Percentiles rank a stretch among this genome's conserved stretches.
Evolutionary conservation across 148 eudicot genomes (phyloP).

Genomic region (Rhododendron vialii): DNA sequence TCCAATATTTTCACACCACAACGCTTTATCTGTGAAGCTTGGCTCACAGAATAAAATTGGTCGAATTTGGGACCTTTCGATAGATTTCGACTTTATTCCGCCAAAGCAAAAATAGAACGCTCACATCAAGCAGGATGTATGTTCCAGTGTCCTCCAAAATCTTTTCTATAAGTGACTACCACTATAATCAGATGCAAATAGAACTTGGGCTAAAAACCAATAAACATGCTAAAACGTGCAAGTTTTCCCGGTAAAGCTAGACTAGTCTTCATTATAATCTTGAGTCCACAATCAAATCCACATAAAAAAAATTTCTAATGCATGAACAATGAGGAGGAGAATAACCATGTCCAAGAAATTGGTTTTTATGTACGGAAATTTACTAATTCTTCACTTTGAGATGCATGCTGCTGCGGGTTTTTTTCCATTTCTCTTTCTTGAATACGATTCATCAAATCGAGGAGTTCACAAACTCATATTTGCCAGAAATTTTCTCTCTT

Average conservation of each 20-base stretch:
- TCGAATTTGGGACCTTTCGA: too few species aligned
- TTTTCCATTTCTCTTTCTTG: not conserved
- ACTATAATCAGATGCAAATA: not conserved
- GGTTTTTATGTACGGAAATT: too few species aligned
- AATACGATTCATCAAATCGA: not conserved
- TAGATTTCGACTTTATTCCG: too few species aligned
- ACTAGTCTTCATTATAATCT: not conserved
- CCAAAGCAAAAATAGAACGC: not conserved
- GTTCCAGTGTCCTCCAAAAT: not conserved
- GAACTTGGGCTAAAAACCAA: not conserved
- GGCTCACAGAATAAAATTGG: not conserved
- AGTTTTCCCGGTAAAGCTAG: not conserved
- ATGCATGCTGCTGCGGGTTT: not conserved
- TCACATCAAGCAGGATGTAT: not conserved
- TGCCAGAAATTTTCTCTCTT: not conserved
- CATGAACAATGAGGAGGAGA: not conserved
- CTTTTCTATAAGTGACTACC: not conserved
- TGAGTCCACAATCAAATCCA: not conserved
- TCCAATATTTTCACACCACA: not conserved
- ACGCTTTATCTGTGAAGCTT: not conserved
- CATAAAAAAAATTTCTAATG: not conserved
- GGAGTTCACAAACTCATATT: not conserved
- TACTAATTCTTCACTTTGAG: not conserved
- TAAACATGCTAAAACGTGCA: not conserved
- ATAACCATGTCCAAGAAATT: not conserved